phyloP scores from a whole-genome alignment of 805 yeast genomes.

The Starmerella tilneyi region DNA sequence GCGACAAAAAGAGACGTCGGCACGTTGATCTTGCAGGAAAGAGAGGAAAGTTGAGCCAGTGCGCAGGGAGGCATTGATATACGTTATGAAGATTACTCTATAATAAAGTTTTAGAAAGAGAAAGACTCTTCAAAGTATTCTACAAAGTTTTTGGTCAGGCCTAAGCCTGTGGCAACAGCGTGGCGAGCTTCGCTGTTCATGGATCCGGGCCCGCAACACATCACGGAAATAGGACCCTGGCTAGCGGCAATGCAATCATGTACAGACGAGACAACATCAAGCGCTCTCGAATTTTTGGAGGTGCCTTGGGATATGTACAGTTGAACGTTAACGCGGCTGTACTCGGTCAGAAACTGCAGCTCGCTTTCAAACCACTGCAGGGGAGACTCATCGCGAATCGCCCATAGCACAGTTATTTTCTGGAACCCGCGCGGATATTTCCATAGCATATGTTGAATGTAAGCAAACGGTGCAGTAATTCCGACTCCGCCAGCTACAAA shows the following conservation, averaged over 20 bases:
- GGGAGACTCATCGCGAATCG: slow-evolving; percentile 13
- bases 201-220: slow-evolving; percentile 53
- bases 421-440: slow-evolving; percentile 29
- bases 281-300: slow-evolving; percentile 19
- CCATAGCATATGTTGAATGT: slow-evolving; percentile 25
- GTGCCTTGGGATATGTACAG: slow-evolving; percentile 6
- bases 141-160: slow-evolving; percentile 39
- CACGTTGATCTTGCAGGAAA: too few species aligned
- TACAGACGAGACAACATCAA: slow-evolving; percentile 29
- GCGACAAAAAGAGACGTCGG: too few species aligned
- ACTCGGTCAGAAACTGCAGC: slow-evolving; percentile 29
- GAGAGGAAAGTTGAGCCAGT: neutral
- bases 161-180: slow-evolving; percentile 37
- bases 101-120: slow-evolving; percentile 40
- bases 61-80: neutral
- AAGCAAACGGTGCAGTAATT: slow-evolving; percentile 38
- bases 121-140: slow-evolving; percentile 64
- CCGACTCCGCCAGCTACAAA: slow-evolving; percentile 70
- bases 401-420: slow-evolving; percentile 16
- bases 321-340: slow-evolving; percentile 12
- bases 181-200: slow-evolving; percentile 50
- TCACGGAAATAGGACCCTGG: slow-evolving; percentile 40
- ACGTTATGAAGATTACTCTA: neutral
- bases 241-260: slow-evolving; percentile 32
- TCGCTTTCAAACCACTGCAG: slow-evolving; percentile 39